These are phyloP conservation scores for Immersiporthe knoxdaviesiana DNA, from an alignment of 2,329 filamentous ascomycete species.

Conservation along the genomic window DNA sequence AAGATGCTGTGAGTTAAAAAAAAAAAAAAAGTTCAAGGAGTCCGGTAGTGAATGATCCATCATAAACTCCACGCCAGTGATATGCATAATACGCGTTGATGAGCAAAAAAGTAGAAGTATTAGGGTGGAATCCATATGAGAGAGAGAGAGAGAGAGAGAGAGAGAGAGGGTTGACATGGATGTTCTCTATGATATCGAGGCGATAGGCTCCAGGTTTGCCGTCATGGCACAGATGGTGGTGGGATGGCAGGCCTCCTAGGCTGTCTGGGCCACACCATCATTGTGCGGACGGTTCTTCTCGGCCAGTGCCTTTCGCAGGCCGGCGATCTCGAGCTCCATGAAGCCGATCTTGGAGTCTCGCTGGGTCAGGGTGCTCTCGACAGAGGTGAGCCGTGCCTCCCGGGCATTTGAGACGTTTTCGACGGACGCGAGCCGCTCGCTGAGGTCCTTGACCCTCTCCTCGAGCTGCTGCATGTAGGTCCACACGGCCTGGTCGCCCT, in stretches of 20 bases:
- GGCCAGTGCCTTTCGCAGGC: conserved; percentile 11
- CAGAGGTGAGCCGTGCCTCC: conserved; percentile 16
- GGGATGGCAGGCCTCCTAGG: neutral
- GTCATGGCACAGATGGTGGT: neutral
- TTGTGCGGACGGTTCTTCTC: neutral
- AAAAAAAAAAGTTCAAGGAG: neutral
- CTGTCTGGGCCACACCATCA: neutral
- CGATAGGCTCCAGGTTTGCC: neutral
- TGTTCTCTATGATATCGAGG: neutral
- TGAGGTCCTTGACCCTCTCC: conserved; percentile 53
- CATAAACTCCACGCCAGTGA: conserved; percentile 6
- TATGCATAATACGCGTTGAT: neutral
- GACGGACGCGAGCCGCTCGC: conserved; percentile 43
- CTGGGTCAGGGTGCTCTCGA: conserved; percentile 17
- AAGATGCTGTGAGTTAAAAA: neutral
- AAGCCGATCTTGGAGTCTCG: conserved; percentile 19
- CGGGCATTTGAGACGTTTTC: conserved; percentile 20
- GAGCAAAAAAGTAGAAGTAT: neutral
- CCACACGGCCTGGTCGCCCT: conserved; percentile 68
- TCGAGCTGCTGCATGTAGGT: conserved; percentile 73
- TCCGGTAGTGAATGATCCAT: neutral
- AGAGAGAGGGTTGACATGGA: neutral
- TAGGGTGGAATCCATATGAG: neutral
- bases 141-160: no score
- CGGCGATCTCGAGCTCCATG: conserved; percentile 15